Evolutionary conservation across 345 rosid genomes (phyloP).

Genomic region (Euphorbia tirucalli): DNA sequence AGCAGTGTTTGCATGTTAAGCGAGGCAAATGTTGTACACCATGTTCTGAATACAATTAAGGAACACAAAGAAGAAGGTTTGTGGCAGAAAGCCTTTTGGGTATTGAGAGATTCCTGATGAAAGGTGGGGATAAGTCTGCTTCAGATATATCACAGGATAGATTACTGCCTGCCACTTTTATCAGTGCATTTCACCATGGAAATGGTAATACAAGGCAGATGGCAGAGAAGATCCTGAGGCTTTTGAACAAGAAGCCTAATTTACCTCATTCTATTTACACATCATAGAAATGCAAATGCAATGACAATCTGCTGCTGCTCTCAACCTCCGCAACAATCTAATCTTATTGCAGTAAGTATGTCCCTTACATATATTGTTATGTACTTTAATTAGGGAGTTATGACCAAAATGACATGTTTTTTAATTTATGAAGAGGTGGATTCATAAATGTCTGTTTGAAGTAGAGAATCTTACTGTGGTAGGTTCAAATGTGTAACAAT

Average conservation of each 20-base stretch:
- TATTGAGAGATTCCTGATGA: constrained; percentile 74
- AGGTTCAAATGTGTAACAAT: background rate
- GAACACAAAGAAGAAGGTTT: constrained; percentile 65
- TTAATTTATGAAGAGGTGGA: background rate
- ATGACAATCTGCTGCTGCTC: background rate
- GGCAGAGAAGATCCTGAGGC: constrained; percentile 77
- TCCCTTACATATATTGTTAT: too few species aligned
- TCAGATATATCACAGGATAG: constrained; percentile 73
- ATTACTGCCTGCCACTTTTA: constrained; percentile 55
- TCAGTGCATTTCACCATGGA: constrained; percentile 76
- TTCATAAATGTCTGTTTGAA: background rate
- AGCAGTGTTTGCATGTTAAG: constrained; percentile 57
- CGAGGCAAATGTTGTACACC: constrained; percentile 50
- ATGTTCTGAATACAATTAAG: constrained; percentile 58
- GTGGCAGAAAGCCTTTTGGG: constrained; percentile 77
- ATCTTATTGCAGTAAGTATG: background rate
- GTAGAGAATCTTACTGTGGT: background rate
- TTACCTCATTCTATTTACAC: constrained; percentile 36
- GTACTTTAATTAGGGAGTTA: background rate
- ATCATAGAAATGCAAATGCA: constrained; percentile 21
- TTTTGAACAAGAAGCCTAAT: constrained; percentile 70
- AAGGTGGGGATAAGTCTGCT: constrained; percentile 53
- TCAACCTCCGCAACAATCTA: background rate
- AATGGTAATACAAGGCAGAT: constrained; percentile 68
- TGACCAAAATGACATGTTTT: background rate